phyloP scores from a whole-genome alignment of 805 yeast genomes.

The Ogataea paraovalis region DNA sequence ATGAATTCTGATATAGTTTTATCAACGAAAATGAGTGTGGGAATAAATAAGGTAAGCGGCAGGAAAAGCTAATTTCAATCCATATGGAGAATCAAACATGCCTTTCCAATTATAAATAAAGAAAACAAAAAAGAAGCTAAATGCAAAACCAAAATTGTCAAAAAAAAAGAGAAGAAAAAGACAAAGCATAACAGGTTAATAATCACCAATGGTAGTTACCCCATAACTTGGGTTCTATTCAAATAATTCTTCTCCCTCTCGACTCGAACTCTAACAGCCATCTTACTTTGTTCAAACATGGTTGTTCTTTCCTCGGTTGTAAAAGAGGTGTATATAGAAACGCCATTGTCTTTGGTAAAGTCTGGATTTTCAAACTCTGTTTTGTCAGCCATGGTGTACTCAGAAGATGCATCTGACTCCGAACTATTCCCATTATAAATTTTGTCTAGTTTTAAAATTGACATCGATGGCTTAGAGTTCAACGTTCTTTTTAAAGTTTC shows the following conservation, averaged over 20 bases:
- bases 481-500: slow-evolving; percentile 6
- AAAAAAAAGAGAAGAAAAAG: no score
- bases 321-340: slow-evolving; percentile 11
- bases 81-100: no score
- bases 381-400: slow-evolving; percentile 7
- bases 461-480: slow-evolving; percentile 23
- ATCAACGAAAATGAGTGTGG: no score
- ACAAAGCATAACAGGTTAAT: no score
- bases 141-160: no score
- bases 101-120: no score
- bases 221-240: neutral
- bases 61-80: no score
- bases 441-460: slow-evolving; percentile 22
- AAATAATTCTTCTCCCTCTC: slow-evolving; percentile 28
- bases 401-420: slow-evolving; percentile 14
- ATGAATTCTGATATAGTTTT: no score
- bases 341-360: slow-evolving; percentile 9
- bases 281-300: slow-evolving; percentile 30
- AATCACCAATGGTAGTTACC: no score
- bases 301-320: slow-evolving; percentile 24
- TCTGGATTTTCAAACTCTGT: slow-evolving; percentile 2
- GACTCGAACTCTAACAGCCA: slow-evolving; percentile 33
- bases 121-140: no score
- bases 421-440: slow-evolving; percentile 8
- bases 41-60: no score